Conservation (phyloP, 2,329 filamentous ascomycete species). For the Colletotrichum scovillei region DNA sequence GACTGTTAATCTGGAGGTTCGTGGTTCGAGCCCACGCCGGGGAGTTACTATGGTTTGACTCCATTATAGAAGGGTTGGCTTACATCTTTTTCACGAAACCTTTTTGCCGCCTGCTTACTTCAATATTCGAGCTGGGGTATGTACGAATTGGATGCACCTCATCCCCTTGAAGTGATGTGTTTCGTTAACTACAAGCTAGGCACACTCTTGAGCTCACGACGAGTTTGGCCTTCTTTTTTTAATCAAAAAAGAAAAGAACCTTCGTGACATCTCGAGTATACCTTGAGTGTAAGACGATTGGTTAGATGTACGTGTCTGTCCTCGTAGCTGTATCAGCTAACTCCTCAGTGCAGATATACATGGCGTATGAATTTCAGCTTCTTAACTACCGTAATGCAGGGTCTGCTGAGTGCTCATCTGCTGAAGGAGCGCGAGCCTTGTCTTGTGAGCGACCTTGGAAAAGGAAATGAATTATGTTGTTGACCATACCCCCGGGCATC, state of each 20-base stretch:
- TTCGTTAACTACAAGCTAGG: neutral
- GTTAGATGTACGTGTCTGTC: too few species aligned
- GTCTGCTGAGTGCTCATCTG: too few species aligned
- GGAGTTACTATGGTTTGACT: constrained; percentile 23
- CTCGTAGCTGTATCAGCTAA: too few species aligned
- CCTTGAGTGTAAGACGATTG: too few species aligned
- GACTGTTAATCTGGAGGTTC: constrained; percentile 37
- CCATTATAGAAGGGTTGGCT: neutral
- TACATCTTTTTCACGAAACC: neutral
- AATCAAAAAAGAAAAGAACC: neutral
- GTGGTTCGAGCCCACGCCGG: constrained; percentile 36
- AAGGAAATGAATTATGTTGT: too few species aligned
- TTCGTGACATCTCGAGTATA: neutral
- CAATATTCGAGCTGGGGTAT: neutral
- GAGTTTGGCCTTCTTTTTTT: neutral
- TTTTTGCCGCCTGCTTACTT: neutral
- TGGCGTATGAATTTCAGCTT: too few species aligned
- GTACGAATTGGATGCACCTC: neutral
- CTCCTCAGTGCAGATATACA: too few species aligned
- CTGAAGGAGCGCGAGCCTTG: too few species aligned
- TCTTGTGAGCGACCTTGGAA: too few species aligned
- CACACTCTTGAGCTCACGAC: neutral
- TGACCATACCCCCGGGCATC: neutral
- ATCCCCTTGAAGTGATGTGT: neutral
- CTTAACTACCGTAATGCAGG: too few species aligned